Base-by-base conservation (phyloP, 192 early-diverging fungal genomes). In the Rhizophagus clarus region DNA sequence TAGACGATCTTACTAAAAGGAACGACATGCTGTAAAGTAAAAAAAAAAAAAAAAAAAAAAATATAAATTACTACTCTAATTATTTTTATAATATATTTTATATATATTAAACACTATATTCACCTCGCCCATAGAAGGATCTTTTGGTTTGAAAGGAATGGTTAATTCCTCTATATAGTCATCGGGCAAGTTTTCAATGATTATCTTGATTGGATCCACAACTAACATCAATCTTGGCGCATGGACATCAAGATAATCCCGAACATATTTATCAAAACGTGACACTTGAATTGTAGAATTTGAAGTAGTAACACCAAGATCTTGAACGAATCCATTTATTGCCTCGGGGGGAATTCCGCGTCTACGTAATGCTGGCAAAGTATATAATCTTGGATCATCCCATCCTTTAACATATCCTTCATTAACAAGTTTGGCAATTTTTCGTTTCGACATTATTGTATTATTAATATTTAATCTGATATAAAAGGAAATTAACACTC, bases 371-470 rank as follows among this genome's bases (percentile, higher is more conserved):
- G 93, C 97, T 4, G 93, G 93, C 64, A 99, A 88, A n/a, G 98
- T 99, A 86, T 94, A 98, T 76, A 99, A 82, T 72, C 98, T 91
- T 51, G 98, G 98, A 80, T 99, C 98, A 86, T 99, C 98, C 93
- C 97, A 97, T 22, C 92, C 95, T 67, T 75, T 83, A 4, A 99
- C 95, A 79, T 90, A 77, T 14, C 87, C 87, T 66, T 94, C 93
- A 69, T 91, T 92, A 81, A 96, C 94, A 74, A 99, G 88, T 91
- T 95, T 91, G 66, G 92, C 91, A 71, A 99, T 91, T 91, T 98
- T 99, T 76, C 98, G 93, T 91, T 99, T 99, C 63, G 97, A 99
- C 85, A 97, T 91, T 80, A 99, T 87, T 2, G 96, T 97, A 88
- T 96, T 93, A 66, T 96, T 95, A 73, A 99, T 89, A 80, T 93